Evolutionary conservation across 169 alveolate genomes (phyloP).

Genomic region (Plasmodium adleri): DNA sequence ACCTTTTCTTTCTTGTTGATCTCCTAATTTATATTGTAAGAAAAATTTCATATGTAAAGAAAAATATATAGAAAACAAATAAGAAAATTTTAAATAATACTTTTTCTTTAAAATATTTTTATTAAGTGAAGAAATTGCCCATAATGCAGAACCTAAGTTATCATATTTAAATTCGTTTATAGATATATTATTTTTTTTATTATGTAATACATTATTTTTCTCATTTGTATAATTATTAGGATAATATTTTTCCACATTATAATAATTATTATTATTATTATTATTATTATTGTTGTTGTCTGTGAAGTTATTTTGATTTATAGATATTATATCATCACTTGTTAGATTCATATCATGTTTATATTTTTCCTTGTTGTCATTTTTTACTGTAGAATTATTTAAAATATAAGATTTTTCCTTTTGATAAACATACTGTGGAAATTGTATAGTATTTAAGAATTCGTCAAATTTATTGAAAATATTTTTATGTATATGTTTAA

Average conservation of each 20-base stretch:
- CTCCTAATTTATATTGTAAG: slow-evolving; percentile 1
- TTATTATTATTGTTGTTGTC: not conserved
- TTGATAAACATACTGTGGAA: slow-evolving; percentile 43
- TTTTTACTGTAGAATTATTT: not conserved
- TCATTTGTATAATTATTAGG: not conserved
- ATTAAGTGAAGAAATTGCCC: slow-evolving; percentile 58
- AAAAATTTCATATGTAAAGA: slow-evolving; percentile 49
- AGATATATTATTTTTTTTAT: not conserved
- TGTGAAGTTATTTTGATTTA: no score
- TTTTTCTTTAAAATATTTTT: slow-evolving; percentile 38
- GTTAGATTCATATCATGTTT: not conserved
- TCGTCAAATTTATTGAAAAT: slow-evolving; percentile 50
- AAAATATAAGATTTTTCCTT: not conserved
- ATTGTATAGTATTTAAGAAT: slow-evolving; percentile 9
- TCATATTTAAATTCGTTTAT: slow-evolving; percentile 57
- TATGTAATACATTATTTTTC: not conserved
- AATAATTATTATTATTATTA: not conserved
- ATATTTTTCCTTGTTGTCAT: not conserved
- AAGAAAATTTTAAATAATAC: slow-evolving; percentile 34
- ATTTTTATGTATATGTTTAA: slow-evolving; percentile 47
- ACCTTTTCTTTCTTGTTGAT: no score
- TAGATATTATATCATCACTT: not conserved
- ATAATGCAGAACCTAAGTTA: slow-evolving; percentile 51
- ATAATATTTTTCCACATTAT: not conserved
- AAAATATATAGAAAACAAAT: slow-evolving; percentile 46